Evolutionary conservation across 2,329 filamentous ascomycete species (phyloP), one percentile per base, ranked within the genome.

Genomic region (Pseudonectria foliicola): DNA sequence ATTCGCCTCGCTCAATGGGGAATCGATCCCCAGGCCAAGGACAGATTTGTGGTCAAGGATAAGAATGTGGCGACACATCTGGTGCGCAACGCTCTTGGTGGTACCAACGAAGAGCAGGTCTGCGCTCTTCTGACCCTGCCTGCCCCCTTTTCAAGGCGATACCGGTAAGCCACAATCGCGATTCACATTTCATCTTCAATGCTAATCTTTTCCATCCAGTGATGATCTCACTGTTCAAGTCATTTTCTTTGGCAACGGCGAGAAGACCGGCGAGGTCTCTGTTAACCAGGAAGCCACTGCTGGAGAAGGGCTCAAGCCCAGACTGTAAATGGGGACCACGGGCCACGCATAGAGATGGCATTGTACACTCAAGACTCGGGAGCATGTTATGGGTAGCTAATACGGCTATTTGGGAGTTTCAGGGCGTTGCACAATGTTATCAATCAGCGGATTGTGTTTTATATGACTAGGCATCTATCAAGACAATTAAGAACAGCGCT

Each of bases 171-270:
- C 23, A 13, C 7, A 6, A 16, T 13, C 13, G 10, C 15, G 24
- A 2, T 6, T 25, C 6, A 12, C 6, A 13, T 18, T 18, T 14
- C 13, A 12, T 2, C 10, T n/a, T 13, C 13, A 7, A 16, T 25
- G 29, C 44, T 37, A 35, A 43, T 16, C 52, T 52, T 31, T 50
- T 29, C 35, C 10, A 29, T 25, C 6, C 28, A 90, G 87, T 48
- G 92, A 98, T 57, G 92, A 98, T 57, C 67, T 98, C 44, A 98
- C 92, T 0, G 90, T 98, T 12, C 87, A 98, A 61, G 92, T 98
- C 42, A 94, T 98, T 55, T 98, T 98, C 73, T 98, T 98, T 53
- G 92, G 92, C 40, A 78, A 94, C 49, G 77, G 82, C 25, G 68
- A 80, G 34, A 80, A 80, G 57, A 83, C 74, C 21, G 88, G 89